Evolutionary conservation across 768 basidiomycete genomes (phyloP).

Genomic region (Tylopilus balloui): DNA sequence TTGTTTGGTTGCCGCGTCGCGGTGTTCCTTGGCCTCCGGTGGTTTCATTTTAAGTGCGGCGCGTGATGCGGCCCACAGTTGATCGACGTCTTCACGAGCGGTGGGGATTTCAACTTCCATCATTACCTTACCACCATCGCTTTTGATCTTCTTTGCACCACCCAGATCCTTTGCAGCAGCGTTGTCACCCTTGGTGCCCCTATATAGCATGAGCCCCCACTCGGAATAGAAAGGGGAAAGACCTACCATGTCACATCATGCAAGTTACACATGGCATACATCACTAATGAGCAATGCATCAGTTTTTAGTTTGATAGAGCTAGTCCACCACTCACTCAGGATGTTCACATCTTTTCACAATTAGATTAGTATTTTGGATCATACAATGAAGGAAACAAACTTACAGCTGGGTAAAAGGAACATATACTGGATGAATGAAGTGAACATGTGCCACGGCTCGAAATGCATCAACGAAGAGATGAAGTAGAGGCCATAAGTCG

Average conservation of each 20-base stretch:
- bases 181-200: conserved; percentile 93
- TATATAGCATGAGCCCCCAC: conserved; percentile 18
- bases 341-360: conserved; percentile 63
- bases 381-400: conserved; percentile 19
- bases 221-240: neutral
- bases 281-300: conserved; percentile 44
- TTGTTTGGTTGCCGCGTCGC: conserved; percentile 85
- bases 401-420: conserved; percentile 77
- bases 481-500: conserved; percentile 82
- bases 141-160: conserved; percentile 84
- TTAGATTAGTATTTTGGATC: conserved; percentile 7
- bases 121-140: conserved; percentile 78
- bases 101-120: conserved; percentile 85
- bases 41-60: conserved; percentile 62
- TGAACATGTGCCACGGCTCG: conserved; percentile 98
- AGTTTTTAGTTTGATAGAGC: neutral
- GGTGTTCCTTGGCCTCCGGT: conserved; percentile 73
- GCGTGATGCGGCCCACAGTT: conserved; percentile 77
- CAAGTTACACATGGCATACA: conserved; percentile 91
- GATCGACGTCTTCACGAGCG: conserved; percentile 81
- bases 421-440: conserved; percentile 88
- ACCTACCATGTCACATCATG: conserved; percentile 78
- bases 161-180: conserved; percentile 85
- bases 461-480: conserved; percentile 82
- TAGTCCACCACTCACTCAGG: conserved; percentile 44